A percentile compares a stretch with the other conserved stretches of the same genome.
Conservation (phyloP, 768 basidiomycete genomes). For the Mycena latifolia region DNA sequence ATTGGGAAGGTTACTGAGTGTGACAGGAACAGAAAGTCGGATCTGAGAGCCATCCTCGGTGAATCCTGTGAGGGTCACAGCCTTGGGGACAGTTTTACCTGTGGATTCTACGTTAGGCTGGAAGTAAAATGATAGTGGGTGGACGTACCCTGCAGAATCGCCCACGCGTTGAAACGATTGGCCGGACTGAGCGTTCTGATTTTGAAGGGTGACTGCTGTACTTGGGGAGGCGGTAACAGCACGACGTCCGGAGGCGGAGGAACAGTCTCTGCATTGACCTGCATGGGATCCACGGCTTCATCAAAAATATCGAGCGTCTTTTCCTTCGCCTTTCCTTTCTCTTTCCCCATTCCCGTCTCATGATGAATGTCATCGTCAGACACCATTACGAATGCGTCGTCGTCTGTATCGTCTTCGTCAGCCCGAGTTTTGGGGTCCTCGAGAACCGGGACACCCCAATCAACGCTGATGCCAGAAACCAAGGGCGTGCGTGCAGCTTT, state of each 20-base stretch:
- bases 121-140: no score
- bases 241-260: slow-evolving; percentile 22
- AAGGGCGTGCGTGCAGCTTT: slow-evolving; percentile 52
- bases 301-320: slow-evolving; percentile 28
- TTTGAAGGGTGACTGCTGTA: slow-evolving; percentile 36
- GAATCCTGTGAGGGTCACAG: slow-evolving; percentile 24
- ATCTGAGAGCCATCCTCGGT: slow-evolving; percentile 25
- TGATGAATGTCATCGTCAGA: neutral
- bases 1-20: slow-evolving; percentile 32
- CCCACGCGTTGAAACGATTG: slow-evolving; percentile 28
- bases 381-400: slow-evolving; percentile 31
- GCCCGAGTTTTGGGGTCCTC: neutral
- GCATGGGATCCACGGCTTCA: slow-evolving; percentile 12
- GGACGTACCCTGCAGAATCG: slow-evolving; percentile 33
- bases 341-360: neutral
- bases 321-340: slow-evolving; percentile 5
- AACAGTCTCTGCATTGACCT: slow-evolving; percentile 4
- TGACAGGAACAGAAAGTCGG: slow-evolving; percentile 28
- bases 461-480: slow-evolving; percentile 50
- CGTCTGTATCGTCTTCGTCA: slow-evolving; percentile 21
- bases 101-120: no score
- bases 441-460: slow-evolving; percentile 45
- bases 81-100: slow-evolving; percentile 30
- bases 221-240: slow-evolving; percentile 14
- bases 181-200: slow-evolving; percentile 23